Percentiles rank a stretch among this genome's conserved stretches.
Conservation (phyloP, 441 rosid species). For the Theobroma grandiflorum region DNA sequence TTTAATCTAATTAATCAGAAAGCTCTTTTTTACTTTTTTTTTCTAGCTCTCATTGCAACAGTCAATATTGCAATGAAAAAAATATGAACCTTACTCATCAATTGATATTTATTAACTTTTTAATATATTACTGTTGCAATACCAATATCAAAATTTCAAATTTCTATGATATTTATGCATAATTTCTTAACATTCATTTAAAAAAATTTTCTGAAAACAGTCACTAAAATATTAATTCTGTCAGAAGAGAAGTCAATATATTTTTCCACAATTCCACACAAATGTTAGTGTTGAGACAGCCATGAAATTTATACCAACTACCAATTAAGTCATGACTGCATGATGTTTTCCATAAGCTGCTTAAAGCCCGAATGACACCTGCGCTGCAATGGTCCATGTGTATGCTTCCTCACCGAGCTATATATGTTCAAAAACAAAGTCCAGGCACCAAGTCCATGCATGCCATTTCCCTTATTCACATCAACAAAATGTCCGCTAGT, state of each 20-base stretch:
- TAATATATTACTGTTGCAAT: not conserved
- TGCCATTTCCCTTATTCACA: constrained; percentile 9
- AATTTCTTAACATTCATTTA: not conserved
- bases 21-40: too few relatives aligned
- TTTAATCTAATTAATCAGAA: too few relatives aligned
- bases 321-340: not conserved
- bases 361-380: constrained; percentile 31
- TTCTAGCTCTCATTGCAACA: too few relatives aligned
- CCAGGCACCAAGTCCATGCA: constrained; percentile 10
- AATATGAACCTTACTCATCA: too few relatives aligned
- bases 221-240: not conserved
- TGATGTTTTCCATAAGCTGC: not conserved
- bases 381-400: constrained; percentile 29
- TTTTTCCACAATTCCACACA: not conserved
- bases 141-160: not conserved
- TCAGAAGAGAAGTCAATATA: not conserved
- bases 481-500: constrained; percentile 41
- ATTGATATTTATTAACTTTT: too few relatives aligned
- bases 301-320: not conserved
- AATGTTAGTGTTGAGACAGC: not conserved
- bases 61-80: too few relatives aligned
- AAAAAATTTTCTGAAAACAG: not conserved
- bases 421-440: not conserved
- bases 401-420: constrained; percentile 24
- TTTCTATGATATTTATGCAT: not conserved